phyloP scores from a whole-genome alignment of 306 rosid species.

The Sesbania bispinosa region DNA sequence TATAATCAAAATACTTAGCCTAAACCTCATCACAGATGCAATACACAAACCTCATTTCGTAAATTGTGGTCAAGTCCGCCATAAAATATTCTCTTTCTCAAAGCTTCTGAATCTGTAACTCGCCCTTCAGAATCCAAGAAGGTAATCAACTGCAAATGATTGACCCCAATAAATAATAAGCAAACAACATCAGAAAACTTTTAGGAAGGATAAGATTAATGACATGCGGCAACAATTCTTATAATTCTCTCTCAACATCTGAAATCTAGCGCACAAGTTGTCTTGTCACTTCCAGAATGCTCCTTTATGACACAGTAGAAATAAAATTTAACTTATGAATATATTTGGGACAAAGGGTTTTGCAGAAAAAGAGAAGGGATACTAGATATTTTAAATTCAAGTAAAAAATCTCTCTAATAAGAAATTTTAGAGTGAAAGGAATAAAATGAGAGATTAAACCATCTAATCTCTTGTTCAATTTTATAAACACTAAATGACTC shows the following conservation, averaged over 20 bases:
- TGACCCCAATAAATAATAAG: conserved; percentile 20
- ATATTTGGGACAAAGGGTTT: no score
- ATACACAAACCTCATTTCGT: conserved; percentile 69
- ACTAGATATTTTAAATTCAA: not conserved
- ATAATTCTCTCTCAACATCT: not conserved
- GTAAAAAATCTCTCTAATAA: not conserved
- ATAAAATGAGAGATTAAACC: not conserved
- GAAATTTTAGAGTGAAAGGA: not conserved
- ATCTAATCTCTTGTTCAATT: not conserved
- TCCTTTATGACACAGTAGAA: not conserved
- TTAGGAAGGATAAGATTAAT: not conserved
- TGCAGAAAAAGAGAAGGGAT: no score
- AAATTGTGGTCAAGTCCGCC: conserved; percentile 87
- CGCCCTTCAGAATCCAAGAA: conserved; percentile 93
- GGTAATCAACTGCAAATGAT: conserved; percentile 64
- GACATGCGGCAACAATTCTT: conserved; percentile 9
- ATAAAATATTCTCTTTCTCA: conserved; percentile 89
- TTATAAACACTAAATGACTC: not conserved
- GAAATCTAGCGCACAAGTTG: not conserved
- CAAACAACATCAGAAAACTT: conserved; percentile 19
- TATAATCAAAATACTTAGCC: conserved; percentile 5
- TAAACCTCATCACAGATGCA: conserved; percentile 15
- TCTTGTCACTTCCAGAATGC: not conserved
- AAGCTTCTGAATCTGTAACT: conserved; percentile 64
- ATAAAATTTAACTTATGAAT: not conserved